A percentile compares a stretch with the other conserved stretches of the same genome.
Evolutionary conservation across 495 filamentous ascomycete species (phyloP).

Genomic region (Neurospora tetrasperma): DNA sequence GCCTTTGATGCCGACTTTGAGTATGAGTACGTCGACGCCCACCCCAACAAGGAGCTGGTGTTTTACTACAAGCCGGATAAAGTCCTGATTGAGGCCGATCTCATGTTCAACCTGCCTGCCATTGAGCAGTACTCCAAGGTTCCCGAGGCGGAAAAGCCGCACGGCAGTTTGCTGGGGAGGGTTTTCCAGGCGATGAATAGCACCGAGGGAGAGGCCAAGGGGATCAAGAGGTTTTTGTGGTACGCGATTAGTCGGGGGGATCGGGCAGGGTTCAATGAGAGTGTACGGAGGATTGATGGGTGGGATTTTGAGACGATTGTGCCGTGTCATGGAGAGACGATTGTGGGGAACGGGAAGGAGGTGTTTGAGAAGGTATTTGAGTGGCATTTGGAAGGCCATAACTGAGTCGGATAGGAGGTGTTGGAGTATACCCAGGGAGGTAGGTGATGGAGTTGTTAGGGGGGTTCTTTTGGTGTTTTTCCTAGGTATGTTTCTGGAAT

Average conservation of each 20-base stretch:
- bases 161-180: slow-evolving; percentile 50
- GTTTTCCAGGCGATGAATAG: slow-evolving; percentile 51
- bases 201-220: slow-evolving; percentile 52
- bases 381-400: slow-evolving; percentile 57
- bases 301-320: slow-evolving; percentile 89
- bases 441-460: neutral
- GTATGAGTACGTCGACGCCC: slow-evolving; percentile 68
- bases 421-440: neutral
- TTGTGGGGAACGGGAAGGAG: slow-evolving; percentile 64
- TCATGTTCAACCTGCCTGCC: slow-evolving; percentile 86
- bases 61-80: slow-evolving; percentile 71
- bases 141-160: slow-evolving; percentile 41
- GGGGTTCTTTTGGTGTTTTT: neutral
- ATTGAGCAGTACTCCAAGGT: slow-evolving; percentile 69
- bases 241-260: slow-evolving; percentile 57
- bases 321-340: slow-evolving; percentile 88
- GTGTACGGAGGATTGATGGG: slow-evolving; percentile 51
- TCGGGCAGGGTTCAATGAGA: slow-evolving; percentile 56
- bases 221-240: slow-evolving; percentile 78
- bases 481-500: neutral
- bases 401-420: slow-evolving; percentile 5
- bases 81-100: slow-evolving; percentile 83
- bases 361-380: slow-evolving; percentile 74
- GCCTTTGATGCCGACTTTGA: slow-evolving; percentile 87
- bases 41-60: slow-evolving; percentile 78